Conservation (phyloP, 148 eudicot species). For the Vaccinium corymbosum region DNA sequence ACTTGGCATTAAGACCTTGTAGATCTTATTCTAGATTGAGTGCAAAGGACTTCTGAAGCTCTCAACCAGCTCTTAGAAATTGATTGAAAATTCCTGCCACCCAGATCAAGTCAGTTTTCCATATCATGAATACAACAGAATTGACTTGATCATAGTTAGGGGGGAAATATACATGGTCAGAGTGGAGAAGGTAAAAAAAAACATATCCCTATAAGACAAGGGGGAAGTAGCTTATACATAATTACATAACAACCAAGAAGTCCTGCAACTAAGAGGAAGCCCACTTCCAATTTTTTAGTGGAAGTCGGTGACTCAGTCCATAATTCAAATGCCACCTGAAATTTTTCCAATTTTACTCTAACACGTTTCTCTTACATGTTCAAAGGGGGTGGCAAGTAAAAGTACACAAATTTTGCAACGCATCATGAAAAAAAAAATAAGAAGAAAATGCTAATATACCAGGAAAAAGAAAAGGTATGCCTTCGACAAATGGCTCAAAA, state of each 20-base stretch:
- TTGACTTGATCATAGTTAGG: neutral
- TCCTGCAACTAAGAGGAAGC: neutral
- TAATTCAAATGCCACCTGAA: neutral
- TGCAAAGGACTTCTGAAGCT: constrained; percentile 50
- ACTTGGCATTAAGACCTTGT: constrained; percentile 27
- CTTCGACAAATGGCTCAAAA: neutral
- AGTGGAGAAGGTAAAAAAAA: neutral
- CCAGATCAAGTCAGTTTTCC: constrained; percentile 53
- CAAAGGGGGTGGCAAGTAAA: neutral
- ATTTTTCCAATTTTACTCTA: neutral
- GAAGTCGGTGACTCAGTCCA: neutral
- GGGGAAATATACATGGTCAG: neutral
- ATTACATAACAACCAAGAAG: neutral
- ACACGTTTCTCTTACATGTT: neutral
- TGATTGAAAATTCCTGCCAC: constrained; percentile 54
- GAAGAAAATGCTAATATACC: neutral
- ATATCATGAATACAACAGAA: constrained; percentile 18
- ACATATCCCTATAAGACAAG: neutral
- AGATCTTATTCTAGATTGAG: constrained; percentile 54
- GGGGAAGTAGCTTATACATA: neutral
- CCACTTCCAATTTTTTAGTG: neutral
- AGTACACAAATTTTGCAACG: neutral
- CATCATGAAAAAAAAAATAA: neutral
- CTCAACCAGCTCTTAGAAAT: constrained; percentile 60
- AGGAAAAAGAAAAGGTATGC: neutral